A percentile compares a stretch with the other conserved stretches of the same genome.
Conservation (phyloP, 2,329 filamentous ascomycete genomes). For the Nannizziopsis arthrosporioides region DNA sequence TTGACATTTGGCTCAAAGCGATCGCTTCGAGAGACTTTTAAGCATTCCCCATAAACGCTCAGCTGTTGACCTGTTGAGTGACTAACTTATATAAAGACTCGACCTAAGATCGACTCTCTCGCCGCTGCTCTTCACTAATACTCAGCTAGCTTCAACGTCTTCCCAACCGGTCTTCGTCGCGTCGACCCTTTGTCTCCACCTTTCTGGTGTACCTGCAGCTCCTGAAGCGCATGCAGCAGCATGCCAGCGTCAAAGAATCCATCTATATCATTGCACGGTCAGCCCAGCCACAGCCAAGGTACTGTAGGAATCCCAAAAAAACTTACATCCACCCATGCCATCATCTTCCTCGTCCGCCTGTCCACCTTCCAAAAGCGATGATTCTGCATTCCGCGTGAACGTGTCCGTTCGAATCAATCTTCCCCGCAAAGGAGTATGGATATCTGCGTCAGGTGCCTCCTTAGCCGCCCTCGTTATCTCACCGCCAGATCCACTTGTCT, state of each 20-base stretch:
- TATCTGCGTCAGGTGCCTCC: not conserved
- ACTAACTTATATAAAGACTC: not conserved
- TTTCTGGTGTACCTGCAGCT: slow-evolving; percentile 31
- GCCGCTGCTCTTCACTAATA: too few species aligned
- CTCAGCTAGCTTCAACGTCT: slow-evolving; percentile 39
- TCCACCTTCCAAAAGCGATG: slow-evolving; percentile 39
- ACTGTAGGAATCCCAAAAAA: slow-evolving; percentile 11
- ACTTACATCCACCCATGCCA: slow-evolving; percentile 85
- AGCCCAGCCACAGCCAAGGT: slow-evolving; percentile 9
- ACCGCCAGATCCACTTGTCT: slow-evolving; percentile 31
- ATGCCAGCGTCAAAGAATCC: slow-evolving; percentile 97
- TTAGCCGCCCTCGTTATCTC: slow-evolving; percentile 50
- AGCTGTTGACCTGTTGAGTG: too few species aligned
- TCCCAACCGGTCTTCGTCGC: slow-evolving; percentile 35
- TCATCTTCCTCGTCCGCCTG: slow-evolving; percentile 65
- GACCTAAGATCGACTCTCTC: not conserved
- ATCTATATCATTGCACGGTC: slow-evolving; percentile 43
- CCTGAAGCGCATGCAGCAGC: slow-evolving; percentile 77
- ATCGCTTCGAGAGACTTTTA: too few species aligned
- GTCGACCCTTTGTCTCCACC: slow-evolving; percentile 27
- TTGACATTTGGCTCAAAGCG: too few species aligned
- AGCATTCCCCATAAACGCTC: too few species aligned
- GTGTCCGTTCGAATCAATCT: slow-evolving; percentile 53
- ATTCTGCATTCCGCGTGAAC: slow-evolving; percentile 41
- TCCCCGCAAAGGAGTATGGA: slow-evolving; percentile 39